phyloP scores from a whole-genome alignment of 108 stramenopile genomes.

The Thalassiosira profunda region DNA sequence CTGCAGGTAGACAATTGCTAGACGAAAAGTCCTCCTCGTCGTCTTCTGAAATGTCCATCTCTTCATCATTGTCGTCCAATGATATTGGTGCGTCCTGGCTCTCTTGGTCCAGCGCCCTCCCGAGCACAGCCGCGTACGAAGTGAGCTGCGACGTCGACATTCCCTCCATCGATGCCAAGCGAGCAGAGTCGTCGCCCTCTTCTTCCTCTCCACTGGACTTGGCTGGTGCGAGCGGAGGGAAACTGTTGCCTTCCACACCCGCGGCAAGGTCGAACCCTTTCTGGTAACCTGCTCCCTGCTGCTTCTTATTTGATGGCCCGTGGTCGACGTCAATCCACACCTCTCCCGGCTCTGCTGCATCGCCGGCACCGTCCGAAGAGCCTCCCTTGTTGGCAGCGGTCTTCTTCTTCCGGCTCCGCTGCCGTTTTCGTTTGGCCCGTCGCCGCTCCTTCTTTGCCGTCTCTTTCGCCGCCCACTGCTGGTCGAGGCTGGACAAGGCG shows the following conservation, averaged over 20 bases:
- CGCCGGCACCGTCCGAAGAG: not conserved
- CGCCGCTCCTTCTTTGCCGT: conserved; percentile 7
- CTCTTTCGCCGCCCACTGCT: conserved; percentile 21
- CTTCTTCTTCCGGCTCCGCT: not conserved
- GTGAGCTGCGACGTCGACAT: conserved; percentile 16
- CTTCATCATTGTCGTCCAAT: conserved; percentile 4
- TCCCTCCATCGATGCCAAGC: conserved; percentile 6
- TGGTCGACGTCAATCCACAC: conserved; percentile 13
- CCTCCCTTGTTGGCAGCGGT: no score
- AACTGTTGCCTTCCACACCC: not conserved
- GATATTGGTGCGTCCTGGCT: not conserved
- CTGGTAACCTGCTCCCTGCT: not conserved
- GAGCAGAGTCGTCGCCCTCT: conserved; percentile 7
- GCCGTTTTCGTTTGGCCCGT: conserved; percentile 2
- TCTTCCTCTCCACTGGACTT: not conserved
- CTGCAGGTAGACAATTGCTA: no score
- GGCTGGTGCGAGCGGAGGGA: not conserved
- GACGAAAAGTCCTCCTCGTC: conserved; percentile 7
- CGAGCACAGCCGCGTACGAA: conserved; percentile 32
- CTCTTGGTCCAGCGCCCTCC: conserved; percentile 4
- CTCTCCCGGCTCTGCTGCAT: not conserved
- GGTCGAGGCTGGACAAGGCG: conserved; percentile 34
- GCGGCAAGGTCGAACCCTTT: not conserved
- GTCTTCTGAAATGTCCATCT: conserved; percentile 49
- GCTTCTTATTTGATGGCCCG: not conserved